Conservation (phyloP, 768 basidiomycete species). For the Mycena belliarum region DNA sequence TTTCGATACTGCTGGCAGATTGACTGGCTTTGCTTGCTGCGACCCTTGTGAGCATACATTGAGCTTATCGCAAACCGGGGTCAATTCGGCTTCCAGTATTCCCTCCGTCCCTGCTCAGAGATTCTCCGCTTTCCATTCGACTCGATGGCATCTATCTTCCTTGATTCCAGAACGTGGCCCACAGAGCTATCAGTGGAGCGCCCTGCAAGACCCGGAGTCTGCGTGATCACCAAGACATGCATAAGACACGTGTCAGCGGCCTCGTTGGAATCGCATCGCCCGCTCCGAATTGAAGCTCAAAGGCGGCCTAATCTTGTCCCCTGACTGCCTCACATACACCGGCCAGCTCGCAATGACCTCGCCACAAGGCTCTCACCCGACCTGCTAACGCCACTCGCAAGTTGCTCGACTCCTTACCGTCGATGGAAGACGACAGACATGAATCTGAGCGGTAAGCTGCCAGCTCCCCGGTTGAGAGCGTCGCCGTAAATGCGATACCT, state of each 20-base stretch:
- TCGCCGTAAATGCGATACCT: neutral
- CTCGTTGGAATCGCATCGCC: slow-evolving; percentile 15
- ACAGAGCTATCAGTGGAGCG: neutral
- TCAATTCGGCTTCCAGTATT: neutral
- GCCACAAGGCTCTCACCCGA: slow-evolving; percentile 2
- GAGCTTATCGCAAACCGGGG: neutral
- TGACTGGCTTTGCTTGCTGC: neutral
- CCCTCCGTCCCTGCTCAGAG: neutral
- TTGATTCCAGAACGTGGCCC: neutral
- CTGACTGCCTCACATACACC: slow-evolving; percentile 4
- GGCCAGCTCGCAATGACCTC: slow-evolving; percentile 8
- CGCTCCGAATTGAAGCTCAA: neutral
- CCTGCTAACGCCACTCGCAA: slow-evolving; percentile 1
- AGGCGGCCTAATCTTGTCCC: slow-evolving; percentile 5
- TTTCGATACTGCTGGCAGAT: neutral
- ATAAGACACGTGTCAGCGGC: slow-evolving; percentile 9
- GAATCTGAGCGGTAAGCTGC: neutral
- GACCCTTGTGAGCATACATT: neutral
- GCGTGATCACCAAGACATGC: slow-evolving; percentile 17
- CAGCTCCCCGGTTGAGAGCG: neutral
- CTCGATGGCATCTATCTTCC: slow-evolving; percentile 6
- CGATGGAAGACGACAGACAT: slow-evolving; percentile 5
- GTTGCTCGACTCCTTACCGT: neutral
- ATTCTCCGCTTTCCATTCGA: neutral
- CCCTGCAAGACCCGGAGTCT: neutral